Evolutionary conservation across 805 yeast genomes (phyloP), one percentile per base, ranked within the genome.

Genomic region (Starmerella floricola): DNA sequence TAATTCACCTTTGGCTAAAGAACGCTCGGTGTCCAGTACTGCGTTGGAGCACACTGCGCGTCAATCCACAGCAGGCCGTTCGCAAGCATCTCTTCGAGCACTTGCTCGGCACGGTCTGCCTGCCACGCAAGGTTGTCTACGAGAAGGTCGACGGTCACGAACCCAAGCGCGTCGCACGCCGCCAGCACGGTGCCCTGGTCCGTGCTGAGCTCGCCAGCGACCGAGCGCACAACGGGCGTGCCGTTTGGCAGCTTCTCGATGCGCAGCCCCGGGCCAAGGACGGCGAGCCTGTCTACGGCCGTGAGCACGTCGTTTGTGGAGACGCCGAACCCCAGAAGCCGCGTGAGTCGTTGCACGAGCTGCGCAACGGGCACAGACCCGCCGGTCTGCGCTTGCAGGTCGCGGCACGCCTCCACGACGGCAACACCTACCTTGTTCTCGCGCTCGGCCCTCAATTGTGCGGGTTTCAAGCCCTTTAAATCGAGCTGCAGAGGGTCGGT

Each of bases 21-120:
- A 15, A 31, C 34, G 4, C 40, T 34, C 8, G 66, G 66, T 2
- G 57, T 46, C 68, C 68, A 64, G 49, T 59, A 64, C 44, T 53
- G 56, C 2, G 53, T 47, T 28, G 63, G 64, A 12, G 32, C 30
- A 3, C 50, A 62, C 49, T 63, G 67, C 6, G 31, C 42, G 57
- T 87, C 97, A 1, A 86, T 63, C 98, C 98, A 88, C 12, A 88
- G 62, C 41, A 85, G 67, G 3, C 97, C 96, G 38, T 70, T 70
- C 48, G 79, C 68, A 1, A 87, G 79, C 84, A 88, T 76, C 35
- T 81, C 88, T 30, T 81, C 78, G 4, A 88, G 55, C 4, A 77
- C 78, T 0, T 76, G 63, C 48, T 69, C 69, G 40, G 82, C 69
- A 42, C 95, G 64, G 2, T 72, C 63, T 2, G 56, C 55, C 38